Percentiles rank a stretch among this genome's conserved stretches.
phyloP scores from a whole-genome alignment of 495 filamentous ascomycete genomes.

The Aspergillus wentii region DNA sequence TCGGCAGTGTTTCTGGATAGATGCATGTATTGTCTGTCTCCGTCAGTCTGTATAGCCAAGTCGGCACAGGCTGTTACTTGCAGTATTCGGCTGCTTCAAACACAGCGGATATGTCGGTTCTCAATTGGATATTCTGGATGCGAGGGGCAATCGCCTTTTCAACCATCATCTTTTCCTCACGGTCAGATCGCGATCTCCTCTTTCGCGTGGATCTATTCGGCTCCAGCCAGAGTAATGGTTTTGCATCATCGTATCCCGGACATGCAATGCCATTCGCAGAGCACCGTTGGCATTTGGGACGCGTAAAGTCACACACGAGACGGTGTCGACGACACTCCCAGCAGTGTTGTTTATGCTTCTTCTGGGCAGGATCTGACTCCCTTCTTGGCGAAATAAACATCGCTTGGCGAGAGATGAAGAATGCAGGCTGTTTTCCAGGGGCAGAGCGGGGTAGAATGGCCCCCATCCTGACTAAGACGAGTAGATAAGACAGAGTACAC shows the following conservation, averaged over 20 bases:
- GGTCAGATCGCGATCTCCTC: background rate
- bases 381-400: slow-evolving; percentile 1
- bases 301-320: slow-evolving; percentile 14
- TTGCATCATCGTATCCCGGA: slow-evolving; percentile 13
- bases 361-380: background rate
- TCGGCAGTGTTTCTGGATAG: background rate
- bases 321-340: slow-evolving; percentile 6
- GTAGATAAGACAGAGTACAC: too few relatives aligned
- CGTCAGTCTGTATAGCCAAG: background rate
- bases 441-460: too few relatives aligned
- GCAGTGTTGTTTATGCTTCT: slow-evolving; percentile 3
- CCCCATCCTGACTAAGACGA: too few relatives aligned
- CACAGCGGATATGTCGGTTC: background rate
- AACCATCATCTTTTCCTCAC: background rate
- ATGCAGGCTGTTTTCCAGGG: too few relatives aligned
- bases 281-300: slow-evolving; percentile 14
- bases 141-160: background rate
- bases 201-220: background rate
- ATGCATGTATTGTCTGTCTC: background rate
- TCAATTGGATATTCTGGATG: background rate
- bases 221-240: background rate
- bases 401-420: too few relatives aligned
- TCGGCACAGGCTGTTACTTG: background rate
- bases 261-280: slow-evolving; percentile 9
- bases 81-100: slow-evolving; percentile 1